phyloP scores from a whole-genome alignment of 2,329 filamentous ascomycete species.

The Didymella segeticola region DNA sequence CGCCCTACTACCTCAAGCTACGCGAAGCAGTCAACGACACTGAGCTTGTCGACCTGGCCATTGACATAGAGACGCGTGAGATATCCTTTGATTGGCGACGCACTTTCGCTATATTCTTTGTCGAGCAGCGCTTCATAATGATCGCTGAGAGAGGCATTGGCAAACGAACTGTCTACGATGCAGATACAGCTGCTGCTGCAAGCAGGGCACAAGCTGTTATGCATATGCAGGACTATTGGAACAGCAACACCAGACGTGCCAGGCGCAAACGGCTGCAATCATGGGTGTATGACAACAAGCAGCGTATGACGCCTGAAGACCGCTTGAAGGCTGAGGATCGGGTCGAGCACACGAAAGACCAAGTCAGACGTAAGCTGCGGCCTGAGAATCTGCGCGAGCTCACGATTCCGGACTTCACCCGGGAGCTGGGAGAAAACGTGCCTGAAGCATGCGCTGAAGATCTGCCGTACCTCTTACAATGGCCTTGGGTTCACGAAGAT shows the following conservation, averaged over 20 bases:
- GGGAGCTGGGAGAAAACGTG: constrained; percentile 12
- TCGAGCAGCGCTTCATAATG: constrained; percentile 18
- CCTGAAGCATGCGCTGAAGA: constrained; percentile 24
- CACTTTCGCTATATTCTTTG: constrained; percentile 24
- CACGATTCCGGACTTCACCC: not conserved
- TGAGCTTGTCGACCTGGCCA: constrained; percentile 20
- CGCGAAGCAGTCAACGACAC: constrained; percentile 23
- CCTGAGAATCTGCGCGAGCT: constrained; percentile 17
- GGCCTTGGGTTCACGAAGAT: constrained; percentile 20
- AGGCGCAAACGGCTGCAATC: constrained; percentile 21
- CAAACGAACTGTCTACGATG: constrained; percentile 15
- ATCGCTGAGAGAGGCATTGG: not conserved
- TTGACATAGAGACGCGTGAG: constrained; percentile 23
- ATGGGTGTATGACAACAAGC: constrained; percentile 23
- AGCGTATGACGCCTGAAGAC: constrained; percentile 22
- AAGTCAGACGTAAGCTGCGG: constrained; percentile 9
- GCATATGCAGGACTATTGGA: constrained; percentile 3
- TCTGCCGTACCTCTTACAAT: constrained; percentile 20
- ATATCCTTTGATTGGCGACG: constrained; percentile 27
- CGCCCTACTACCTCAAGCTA: constrained; percentile 27
- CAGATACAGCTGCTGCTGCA: constrained; percentile 14
- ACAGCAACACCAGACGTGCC: constrained; percentile 14
- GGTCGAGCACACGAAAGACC: constrained; percentile 11
- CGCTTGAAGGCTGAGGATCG: constrained; percentile 18
- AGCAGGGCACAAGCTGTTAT: not conserved